These are phyloP conservation scores for Athelia psychrophila DNA, from an alignment of 1,284 basidiomycete genomes.

Conservation along the genomic window DNA sequence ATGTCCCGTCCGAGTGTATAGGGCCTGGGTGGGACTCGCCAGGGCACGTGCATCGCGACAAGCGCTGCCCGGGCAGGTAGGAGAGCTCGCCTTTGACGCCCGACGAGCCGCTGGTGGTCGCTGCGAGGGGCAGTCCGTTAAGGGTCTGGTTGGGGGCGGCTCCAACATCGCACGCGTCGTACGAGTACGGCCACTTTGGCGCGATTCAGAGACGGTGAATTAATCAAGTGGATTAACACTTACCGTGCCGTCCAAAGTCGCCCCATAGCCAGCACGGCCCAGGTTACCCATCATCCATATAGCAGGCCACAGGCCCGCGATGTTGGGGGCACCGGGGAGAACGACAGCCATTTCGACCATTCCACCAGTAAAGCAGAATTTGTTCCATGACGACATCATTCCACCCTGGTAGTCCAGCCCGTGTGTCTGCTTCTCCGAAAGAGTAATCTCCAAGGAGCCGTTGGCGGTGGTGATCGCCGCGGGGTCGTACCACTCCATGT, in stretches of 20 bases:
- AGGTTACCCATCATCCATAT: slow-evolving; percentile 69
- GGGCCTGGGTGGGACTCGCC: slow-evolving; percentile 68
- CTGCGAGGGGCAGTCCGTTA: slow-evolving; percentile 35
- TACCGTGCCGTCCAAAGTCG: slow-evolving; percentile 60
- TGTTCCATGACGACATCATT: slow-evolving; percentile 61
- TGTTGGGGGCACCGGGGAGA: slow-evolving; percentile 57
- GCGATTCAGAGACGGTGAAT: too few relatives aligned
- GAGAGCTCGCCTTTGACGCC: slow-evolving; percentile 35
- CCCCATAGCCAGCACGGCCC: slow-evolving; percentile 62
- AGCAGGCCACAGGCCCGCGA: slow-evolving; percentile 48
- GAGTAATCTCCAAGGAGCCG: slow-evolving; percentile 62
- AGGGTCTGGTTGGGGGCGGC: slow-evolving; percentile 51
- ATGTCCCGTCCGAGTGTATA: slow-evolving; percentile 41
- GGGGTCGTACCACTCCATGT: slow-evolving; percentile 64
- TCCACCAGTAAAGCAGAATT: slow-evolving; percentile 79
- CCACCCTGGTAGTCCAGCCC: slow-evolving; percentile 61
- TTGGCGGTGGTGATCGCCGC: slow-evolving; percentile 58
- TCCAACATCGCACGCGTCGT: slow-evolving; percentile 57
- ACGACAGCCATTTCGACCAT: slow-evolving; percentile 54
- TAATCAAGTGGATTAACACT: slow-evolving; percentile 4
- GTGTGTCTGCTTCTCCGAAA: slow-evolving; percentile 46
- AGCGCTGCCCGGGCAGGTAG: slow-evolving; percentile 58
- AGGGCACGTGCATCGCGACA: slow-evolving; percentile 66
- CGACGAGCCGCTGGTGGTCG: slow-evolving; percentile 35
- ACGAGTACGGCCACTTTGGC: slow-evolving; percentile 44